Evolutionary conservation across 2,329 filamentous ascomycete species (phyloP), one percentile per base, ranked within the genome.

Genomic region (Arthrobotrys entomopaga): DNA sequence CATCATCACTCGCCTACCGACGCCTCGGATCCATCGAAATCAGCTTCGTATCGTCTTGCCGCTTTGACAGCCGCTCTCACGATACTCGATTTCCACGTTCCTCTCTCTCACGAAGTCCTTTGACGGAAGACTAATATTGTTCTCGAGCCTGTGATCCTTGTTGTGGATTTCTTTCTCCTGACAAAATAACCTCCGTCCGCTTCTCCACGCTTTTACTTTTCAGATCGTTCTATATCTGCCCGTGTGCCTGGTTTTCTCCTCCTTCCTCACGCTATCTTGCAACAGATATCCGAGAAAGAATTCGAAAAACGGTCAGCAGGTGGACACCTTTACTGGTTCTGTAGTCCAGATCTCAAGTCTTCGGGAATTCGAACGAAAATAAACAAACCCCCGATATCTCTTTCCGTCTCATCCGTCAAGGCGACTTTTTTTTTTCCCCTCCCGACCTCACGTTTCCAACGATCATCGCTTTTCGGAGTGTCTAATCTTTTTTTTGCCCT

Each of bases 251-350:
- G 26, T 64, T 50, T 46, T 63, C n/a, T n/a, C n/a, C 34, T 67
- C 59, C 61, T 57, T 46, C 53, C 56, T 24, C 43, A 40, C 59
- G 54, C 48, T 65, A 64, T 61, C 58, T 53, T 26, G 16, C 34
- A 49, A 65, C 53, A 65, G 65, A 75, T 69, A 57, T 58, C 40
- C 34, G 26, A 60, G 11, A 19, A 50, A 22, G 19, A 49, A 75
- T 63, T n/a, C 60, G 63, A 64, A 74, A 52, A 66, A 48, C 63
- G 56, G 15, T 4, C 5, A 63, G 56, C 54, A 29, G 70, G 70
- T 67, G 70, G 70, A 74, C 70, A 63, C 70, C 70, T 74, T 74
- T 43, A 74, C 43, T 74, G 70, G 70, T 74, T 59, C 52, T 43
- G 40, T 74, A 74, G 70, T 57, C 60, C 49, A 63, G 63, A 74